Base-by-base conservation (phyloP, 805 yeast genomes). In the Metschnikowia gelsemii region DNA sequence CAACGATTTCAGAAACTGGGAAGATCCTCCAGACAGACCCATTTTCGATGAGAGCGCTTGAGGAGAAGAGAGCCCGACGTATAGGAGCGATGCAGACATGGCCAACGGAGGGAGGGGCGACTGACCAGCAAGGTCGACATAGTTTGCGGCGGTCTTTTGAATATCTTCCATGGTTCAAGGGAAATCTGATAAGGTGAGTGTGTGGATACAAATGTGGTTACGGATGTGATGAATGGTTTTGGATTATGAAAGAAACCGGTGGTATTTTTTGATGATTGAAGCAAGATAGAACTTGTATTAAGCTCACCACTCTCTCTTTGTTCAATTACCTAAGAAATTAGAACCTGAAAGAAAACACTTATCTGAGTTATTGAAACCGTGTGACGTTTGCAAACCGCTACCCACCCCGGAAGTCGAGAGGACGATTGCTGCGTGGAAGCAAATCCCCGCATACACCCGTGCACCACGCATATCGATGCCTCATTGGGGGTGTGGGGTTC, bases 21-120 rank as follows among this genome's bases (percentile, higher is more conserved):
- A 50, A 12, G 58, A 54, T 21, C 50, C 47, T 2, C 62, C 63
- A 7, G 55, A 43, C 4, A 57, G 44, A 19, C 54, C 55, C 16
- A 35, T 33, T 28, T 44, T 50, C 12, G 40, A 19, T 8, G 49
- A 34, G 21, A 49, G 35, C 20, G 52, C 45, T 12, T 22, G 21
- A 8, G 53, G 52, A 17, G 49, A 32, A 5, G 45, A 32, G 24
- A 47, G 31, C 8, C 52, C 55, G 12, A 44, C 45, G 39, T 42
- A 47, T 13, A 45, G 38, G 6, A 51, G 46, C 8, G 46, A 38
- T 4, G 43, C 43, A 4, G 55, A 40, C 19, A 47, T 32, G 19
- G 40, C 41, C 34, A 51, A 43, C 4, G 54, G 54, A 2, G 55
- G 55, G 29, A 51, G 39, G 4, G 55, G 52, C 30, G 55, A 51